Conservation (phyloP, 2,329 filamentous ascomycete species). For the Periconia sp. region DNA sequence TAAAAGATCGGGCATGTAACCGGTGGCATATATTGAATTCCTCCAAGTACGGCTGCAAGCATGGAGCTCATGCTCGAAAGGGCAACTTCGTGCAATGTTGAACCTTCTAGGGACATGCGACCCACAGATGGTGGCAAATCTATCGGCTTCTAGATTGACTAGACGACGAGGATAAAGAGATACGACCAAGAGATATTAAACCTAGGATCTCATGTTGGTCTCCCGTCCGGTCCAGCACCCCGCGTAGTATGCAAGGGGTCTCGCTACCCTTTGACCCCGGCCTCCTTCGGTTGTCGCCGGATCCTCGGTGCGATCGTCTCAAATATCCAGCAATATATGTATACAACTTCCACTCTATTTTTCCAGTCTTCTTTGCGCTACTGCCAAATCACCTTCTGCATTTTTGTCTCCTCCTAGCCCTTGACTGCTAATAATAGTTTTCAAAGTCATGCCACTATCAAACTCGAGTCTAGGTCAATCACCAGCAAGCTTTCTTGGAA, state of each 20-base stretch:
- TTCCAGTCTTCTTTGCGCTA: slow-evolving; percentile 19
- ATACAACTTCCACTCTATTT: slow-evolving; percentile 39
- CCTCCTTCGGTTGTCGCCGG: slow-evolving; percentile 32
- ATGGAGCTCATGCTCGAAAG: neutral
- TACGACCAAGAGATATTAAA: slow-evolving; percentile 16
- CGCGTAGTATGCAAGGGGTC: slow-evolving; percentile 28
- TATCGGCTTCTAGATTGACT: slow-evolving; percentile 25
- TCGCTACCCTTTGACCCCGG: slow-evolving; percentile 24
- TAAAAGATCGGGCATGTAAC: slow-evolving; percentile 4
- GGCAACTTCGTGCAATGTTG: slow-evolving; percentile 1
- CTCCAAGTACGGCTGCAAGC: slow-evolving; percentile 3
- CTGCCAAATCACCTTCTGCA: slow-evolving; percentile 27
- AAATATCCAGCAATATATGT: slow-evolving; percentile 42
- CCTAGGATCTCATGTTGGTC: slow-evolving; percentile 11
- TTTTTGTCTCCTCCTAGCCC: slow-evolving; percentile 7
- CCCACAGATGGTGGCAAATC: slow-evolving; percentile 9
- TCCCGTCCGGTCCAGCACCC: slow-evolving; percentile 17
- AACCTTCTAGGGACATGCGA: slow-evolving; percentile 3
- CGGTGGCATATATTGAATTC: slow-evolving; percentile 10
- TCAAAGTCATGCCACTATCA: slow-evolving; percentile 29
- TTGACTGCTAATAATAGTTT: slow-evolving; percentile 24
- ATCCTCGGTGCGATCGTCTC: slow-evolving; percentile 32
- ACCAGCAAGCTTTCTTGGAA: slow-evolving; percentile 9
- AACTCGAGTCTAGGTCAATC: slow-evolving; percentile 14
- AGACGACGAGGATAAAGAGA: slow-evolving; percentile 6